Evolutionary conservation across 192 early-diverging fungal genomes (phyloP).

Genomic region (Coemansia sp.): DNA sequence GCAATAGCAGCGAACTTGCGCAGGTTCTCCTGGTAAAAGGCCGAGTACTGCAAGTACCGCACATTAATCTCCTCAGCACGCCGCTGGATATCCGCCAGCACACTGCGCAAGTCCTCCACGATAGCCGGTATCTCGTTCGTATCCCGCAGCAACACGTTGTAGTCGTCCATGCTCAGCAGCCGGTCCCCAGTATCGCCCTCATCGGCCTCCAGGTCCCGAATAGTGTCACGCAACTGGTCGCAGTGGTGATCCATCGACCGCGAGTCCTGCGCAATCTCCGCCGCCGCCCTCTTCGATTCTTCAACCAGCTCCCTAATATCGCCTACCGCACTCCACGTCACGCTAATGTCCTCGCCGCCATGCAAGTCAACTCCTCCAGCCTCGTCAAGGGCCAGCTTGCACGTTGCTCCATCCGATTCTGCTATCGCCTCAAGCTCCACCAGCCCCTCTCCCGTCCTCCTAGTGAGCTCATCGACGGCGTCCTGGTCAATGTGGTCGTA

Average conservation of each 20-base stretch:
- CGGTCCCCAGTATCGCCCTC: constrained; percentile 16
- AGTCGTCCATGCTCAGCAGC: constrained; percentile 47
- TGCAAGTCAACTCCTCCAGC: not conserved
- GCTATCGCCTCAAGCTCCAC: constrained; percentile 18
- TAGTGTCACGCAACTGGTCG: constrained; percentile 47
- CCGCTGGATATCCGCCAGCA: constrained; percentile 21
- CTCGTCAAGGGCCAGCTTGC: constrained; percentile 10
- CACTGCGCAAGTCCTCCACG: constrained; percentile 34
- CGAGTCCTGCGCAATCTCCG: constrained; percentile 42
- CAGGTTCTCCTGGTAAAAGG: constrained; percentile 34
- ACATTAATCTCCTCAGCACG: constrained; percentile 47
- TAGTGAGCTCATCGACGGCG: constrained; percentile 27
- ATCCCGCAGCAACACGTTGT: constrained; percentile 45
- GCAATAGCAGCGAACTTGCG: constrained; percentile 25
- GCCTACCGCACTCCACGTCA: constrained; percentile 44
- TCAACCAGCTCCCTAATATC: constrained; percentile 31
- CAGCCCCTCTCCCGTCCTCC: constrained; percentile 18
- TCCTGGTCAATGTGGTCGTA: constrained; percentile 55
- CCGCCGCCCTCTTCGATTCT: constrained; percentile 24
- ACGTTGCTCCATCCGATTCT: constrained; percentile 11
- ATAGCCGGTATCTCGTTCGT: constrained; percentile 46
- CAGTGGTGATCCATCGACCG: constrained; percentile 47
- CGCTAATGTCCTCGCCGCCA: constrained; percentile 38
- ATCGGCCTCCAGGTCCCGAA: constrained; percentile 41
- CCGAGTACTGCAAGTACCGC: constrained; percentile 40